A percentile compares a stretch with the other conserved stretches of the same genome.
Conservation (phyloP, 305 asterid genomes). For the Fraxinus dipetala region DNA sequence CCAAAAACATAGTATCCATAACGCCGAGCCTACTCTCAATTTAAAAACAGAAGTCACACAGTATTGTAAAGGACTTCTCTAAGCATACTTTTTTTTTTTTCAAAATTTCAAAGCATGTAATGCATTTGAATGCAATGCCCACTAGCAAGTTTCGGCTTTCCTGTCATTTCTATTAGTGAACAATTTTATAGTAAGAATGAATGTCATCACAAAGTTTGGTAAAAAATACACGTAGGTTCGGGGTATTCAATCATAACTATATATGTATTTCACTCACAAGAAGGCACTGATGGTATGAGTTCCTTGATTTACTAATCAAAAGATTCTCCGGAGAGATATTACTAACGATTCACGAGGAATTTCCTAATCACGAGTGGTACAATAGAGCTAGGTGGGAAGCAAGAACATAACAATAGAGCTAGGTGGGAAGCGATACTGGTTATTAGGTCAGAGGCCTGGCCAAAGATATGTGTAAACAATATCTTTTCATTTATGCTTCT, state of each 20-base stretch:
- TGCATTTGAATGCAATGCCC: not conserved
- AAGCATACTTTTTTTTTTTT: not conserved
- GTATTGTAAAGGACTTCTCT: not conserved
- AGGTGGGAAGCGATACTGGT: not conserved
- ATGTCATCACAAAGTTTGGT: not conserved
- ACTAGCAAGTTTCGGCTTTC: not conserved
- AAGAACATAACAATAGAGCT: not conserved
- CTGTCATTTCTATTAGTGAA: not conserved
- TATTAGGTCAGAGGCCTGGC: not conserved
- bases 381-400: not conserved
- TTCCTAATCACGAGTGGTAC: not conserved
- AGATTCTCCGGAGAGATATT: not conserved
- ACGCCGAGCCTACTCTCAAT: not conserved
- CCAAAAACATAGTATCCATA: not conserved
- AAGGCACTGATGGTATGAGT: not conserved
- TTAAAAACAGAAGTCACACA: not conserved
- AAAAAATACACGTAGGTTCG: not conserved
- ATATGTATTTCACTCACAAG: not conserved
- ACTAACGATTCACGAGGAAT: not conserved
- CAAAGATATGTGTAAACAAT: not conserved
- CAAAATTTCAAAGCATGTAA: not conserved
- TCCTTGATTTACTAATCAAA: not conserved
- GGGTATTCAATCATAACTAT: not conserved
- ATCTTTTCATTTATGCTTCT: constrained; percentile 11
- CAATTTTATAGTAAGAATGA: not conserved